These are phyloP conservation scores for Mucor ambiguus DNA, from an alignment of 371 early-diverging fungal species.

Conservation along the genomic window DNA sequence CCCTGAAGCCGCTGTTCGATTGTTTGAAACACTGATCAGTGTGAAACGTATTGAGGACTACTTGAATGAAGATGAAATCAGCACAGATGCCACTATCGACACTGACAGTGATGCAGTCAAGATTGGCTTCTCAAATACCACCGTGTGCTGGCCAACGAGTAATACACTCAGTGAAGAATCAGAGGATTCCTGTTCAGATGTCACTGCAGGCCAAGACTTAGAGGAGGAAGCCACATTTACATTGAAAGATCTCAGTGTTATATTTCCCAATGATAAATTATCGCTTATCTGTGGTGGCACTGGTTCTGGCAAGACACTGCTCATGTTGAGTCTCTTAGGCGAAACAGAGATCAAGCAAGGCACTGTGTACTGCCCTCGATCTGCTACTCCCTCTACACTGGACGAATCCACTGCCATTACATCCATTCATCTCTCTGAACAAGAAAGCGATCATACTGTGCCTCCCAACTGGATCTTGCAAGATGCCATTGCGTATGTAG, in stretches of 20 bases:
- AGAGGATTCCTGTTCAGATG: not conserved
- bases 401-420: constrained; percentile 5
- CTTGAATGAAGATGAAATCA: constrained; percentile 74
- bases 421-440: constrained; percentile 13
- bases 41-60: constrained; percentile 69
- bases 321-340: constrained; percentile 67
- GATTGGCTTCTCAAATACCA: constrained; percentile 48
- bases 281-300: constrained; percentile 64
- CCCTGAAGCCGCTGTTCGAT: constrained; percentile 55
- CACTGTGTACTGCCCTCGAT: constrained; percentile 13
- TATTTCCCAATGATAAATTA: constrained; percentile 58
- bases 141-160: constrained; percentile 28
- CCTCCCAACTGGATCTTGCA: constrained; percentile 25
- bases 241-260: constrained; percentile 45
- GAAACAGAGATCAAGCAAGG: constrained; percentile 22
- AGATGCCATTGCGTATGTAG: constrained; percentile 31
- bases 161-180: not conserved
- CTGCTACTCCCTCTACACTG: constrained; percentile 10
- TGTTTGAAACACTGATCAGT: constrained; percentile 32
- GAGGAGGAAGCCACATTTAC: constrained; percentile 13
- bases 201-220: not conserved
- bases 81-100: not conserved
- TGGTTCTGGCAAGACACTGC: constrained; percentile 67
- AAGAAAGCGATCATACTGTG: constrained; percentile 1
- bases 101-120: not conserved